Evolutionary conservation across 805 yeast species (phyloP), one percentile per base, ranked within the genome.

Genomic region (Candida silvicultrix): DNA sequence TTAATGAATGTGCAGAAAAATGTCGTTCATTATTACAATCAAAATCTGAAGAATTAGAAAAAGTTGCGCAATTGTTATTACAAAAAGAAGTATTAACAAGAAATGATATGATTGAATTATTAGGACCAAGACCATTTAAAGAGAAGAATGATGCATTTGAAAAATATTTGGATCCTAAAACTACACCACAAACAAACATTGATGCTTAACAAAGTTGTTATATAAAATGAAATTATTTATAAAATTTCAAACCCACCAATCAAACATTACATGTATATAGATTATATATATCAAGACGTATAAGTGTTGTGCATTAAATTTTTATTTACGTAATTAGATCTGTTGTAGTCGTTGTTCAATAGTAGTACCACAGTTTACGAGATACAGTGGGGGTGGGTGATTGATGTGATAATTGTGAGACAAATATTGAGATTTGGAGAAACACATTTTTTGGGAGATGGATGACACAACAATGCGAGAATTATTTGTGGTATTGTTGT

Each of bases 61-160:
- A 73, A 50, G 92, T 86, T 42, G 95, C 95, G 1, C 78, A 87
- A 60, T 82, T 83, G 60, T 74, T 86, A 47, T 72, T 80, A 51
- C 63, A 67, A 44, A 86, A 85, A 61, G 95, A 86, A 60, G 89
- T 83, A n/a, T 74, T 86, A 51, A 83, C 90, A 0, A 77, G 95
- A 61, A 83, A 80, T 51, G 95, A 86, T 60, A 83, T 86, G 88
- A 76, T 86, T 44, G 70, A 85, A 43, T 58, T 87, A 34, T 71
- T 85, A 32, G 95, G 95, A 1, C 80, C 83, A 51, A 74, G 95
- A 56, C 90, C 90, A 36, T 85, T 81, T 71, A 78, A 81, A 15
- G 88, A 85, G 59, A 85, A 85, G 59, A 85, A 85, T 58, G 95
- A 85, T 60, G 96, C 96, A 1, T 89, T 90, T 66, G 96, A 89